Base-by-base conservation (phyloP, 306 rosid genomes). In the Cyclanthera cordifolia region DNA sequence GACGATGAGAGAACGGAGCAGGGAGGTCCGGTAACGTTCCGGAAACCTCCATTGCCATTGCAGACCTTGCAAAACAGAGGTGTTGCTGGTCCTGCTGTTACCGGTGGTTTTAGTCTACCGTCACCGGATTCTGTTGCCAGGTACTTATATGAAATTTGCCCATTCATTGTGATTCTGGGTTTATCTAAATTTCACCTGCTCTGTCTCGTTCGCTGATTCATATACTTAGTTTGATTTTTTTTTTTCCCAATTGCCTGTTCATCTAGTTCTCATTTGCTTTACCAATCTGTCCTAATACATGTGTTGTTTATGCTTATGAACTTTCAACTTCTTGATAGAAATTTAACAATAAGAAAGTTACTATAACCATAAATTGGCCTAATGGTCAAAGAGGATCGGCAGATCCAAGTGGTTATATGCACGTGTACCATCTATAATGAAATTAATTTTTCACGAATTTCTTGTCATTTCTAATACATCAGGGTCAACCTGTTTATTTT, bases 101-200 rank as follows among this genome's bases (percentile, higher is more conserved):
- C 51, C 2, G 90, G 82, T 60, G 91, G 84, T 34, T 53, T 77
- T 55, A 71, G 79, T 73, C 66, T 90, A 79, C 90, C 96, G 58
- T 94, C 99, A 41, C 99, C 96, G 13, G 97, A 94, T 78, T 90
- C 99, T 17, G 88, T 86, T 27, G 70, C 95, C 61, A 94, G 99
- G 99, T 91, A 82, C n/a, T 8, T 57, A 7, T 37, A 5, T 23
- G 12, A 39, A 27, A 17, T 34, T 34, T 13, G 4, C 10, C 12
- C 70, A 71, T 17, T 34, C 5, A 19, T 34, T n/a, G 3, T 32
- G 13, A 65, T 24, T 47, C 41, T 47, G 43, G 4, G 15, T 47
- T 65, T 45, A 0, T n/a, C 49, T 4, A 61, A 61, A 32, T 34
- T 41, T 20, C 4, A 37, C 19, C 14, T 37, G 21, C 12, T 41